phyloP scores from a whole-genome alignment of 2,329 filamentous ascomycete species.

The Xylariales sp. region DNA sequence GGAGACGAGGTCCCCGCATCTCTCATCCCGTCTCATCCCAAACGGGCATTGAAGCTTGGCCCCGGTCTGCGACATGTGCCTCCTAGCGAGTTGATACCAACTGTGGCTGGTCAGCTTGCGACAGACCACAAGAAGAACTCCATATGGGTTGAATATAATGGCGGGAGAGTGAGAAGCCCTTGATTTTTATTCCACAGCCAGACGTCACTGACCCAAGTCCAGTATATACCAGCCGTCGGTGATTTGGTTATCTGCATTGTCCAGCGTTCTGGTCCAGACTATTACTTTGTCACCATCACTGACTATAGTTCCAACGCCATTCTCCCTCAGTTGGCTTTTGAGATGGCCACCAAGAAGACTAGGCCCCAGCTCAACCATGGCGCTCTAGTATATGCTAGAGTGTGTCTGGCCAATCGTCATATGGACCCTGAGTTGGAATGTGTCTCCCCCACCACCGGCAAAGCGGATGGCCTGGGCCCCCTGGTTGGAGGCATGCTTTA shows the following conservation, averaged over 20 bases:
- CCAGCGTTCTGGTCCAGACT: constrained; percentile 78
- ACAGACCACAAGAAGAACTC: constrained; percentile 79
- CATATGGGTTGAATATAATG: constrained; percentile 79
- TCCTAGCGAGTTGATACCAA: constrained; percentile 76
- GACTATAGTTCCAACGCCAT: constrained; percentile 72
- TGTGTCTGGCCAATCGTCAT: constrained; percentile 80
- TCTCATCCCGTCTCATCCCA: constrained; percentile 74
- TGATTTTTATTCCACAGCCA: constrained; percentile 6
- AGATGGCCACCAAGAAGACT: constrained; percentile 91
- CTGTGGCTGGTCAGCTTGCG: constrained; percentile 74
- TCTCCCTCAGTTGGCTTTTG: constrained; percentile 91
- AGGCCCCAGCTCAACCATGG: constrained; percentile 80
- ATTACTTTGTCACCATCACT: constrained; percentile 82
- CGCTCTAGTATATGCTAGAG: constrained; percentile 88
- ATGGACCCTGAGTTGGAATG: constrained; percentile 93
- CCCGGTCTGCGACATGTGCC: constrained; percentile 86
- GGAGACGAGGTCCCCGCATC: constrained; percentile 78
- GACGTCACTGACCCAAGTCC: constrained; percentile 46
- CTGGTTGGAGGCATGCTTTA: constrained; percentile 89
- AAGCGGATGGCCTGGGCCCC: constrained; percentile 86
- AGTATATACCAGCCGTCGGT: constrained; percentile 83
- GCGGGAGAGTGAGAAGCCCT: constrained; percentile 68
- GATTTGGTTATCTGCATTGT: constrained; percentile 92
- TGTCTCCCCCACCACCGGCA: constrained; percentile 85
- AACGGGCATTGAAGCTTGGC: constrained; percentile 80